Conservation (phyloP, 345 rosid species). For the Heritiera fomes region DNA sequence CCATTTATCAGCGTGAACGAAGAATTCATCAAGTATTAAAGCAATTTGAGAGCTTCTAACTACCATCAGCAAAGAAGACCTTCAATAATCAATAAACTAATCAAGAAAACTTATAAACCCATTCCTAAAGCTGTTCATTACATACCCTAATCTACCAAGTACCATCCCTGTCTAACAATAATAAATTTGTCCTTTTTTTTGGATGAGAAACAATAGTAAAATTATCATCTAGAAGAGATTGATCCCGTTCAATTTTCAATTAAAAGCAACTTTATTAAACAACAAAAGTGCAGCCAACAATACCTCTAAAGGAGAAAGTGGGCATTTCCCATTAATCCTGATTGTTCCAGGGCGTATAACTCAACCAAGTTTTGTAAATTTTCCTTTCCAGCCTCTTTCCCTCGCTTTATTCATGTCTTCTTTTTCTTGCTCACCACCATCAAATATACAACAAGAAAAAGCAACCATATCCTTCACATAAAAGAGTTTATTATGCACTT, state of each 20-base stretch:
- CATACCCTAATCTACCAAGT: neutral
- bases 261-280: neutral
- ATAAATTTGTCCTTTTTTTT: neutral
- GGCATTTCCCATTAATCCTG: conserved; percentile 96
- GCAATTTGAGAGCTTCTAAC: conserved; percentile 3
- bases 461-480: conserved; percentile 96
- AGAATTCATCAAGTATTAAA: conserved; percentile 7
- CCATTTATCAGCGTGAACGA: neutral
- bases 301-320: conserved; percentile 98
- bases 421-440: conserved; percentile 89
- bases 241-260: neutral
- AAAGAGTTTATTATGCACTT: conserved; percentile 7
- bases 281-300: conserved; percentile 1
- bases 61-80: neutral
- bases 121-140: neutral
- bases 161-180: neutral
- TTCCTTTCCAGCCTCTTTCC: conserved; percentile 98
- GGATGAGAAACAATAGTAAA: neutral
- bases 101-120: conserved; percentile 1
- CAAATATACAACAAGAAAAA: conserved; percentile 98
- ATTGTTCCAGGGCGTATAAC: conserved; percentile 95
- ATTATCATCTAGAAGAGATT: neutral
- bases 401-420: conserved; percentile 89
- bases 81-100: neutral
- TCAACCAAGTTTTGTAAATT: conserved; percentile 96